A percentile compares a stretch with the other conserved stretches of the same genome.
These are phyloP conservation scores for Aspergillus ruber DNA, from an alignment of 2,329 filamentous ascomycete genomes.

Conservation along the genomic window DNA sequence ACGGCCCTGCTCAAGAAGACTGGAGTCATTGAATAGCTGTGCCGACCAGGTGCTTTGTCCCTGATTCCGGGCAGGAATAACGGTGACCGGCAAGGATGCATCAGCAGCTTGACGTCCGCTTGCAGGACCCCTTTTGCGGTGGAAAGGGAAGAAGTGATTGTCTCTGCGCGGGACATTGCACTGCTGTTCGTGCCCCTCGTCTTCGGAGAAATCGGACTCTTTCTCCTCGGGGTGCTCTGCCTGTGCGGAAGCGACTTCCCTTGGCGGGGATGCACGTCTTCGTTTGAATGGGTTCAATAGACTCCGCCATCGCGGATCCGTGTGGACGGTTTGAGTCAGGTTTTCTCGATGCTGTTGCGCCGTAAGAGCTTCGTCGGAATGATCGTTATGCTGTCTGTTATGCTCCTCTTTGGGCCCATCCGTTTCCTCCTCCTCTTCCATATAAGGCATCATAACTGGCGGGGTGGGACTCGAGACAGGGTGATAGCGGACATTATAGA, in stretches of 20 bases:
- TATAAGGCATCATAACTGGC: constrained; percentile 29
- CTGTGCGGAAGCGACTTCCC: constrained; percentile 53
- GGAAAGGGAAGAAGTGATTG: constrained; percentile 43
- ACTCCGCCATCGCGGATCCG: constrained; percentile 41
- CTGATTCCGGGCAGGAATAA: constrained; percentile 54
- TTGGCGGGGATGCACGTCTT: constrained; percentile 52
- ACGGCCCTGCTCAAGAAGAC: constrained; percentile 13
- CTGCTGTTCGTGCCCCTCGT: constrained; percentile 38
- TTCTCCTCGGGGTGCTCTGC: constrained; percentile 29
- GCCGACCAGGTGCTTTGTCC: constrained; percentile 52
- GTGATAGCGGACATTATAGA: constrained; percentile 59
- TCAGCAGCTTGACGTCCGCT: constrained; percentile 31
- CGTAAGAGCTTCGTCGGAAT: constrained; percentile 12
- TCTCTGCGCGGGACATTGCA: constrained; percentile 38
- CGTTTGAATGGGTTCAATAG: constrained; percentile 54
- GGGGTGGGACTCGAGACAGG: constrained; percentile 45
- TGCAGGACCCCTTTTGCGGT: constrained; percentile 38
- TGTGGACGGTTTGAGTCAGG: constrained; percentile 25
- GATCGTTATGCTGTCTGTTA: constrained; percentile 8
- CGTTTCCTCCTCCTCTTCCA: constrained; percentile 26
- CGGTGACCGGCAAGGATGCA: constrained; percentile 48
- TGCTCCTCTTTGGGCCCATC: constrained; percentile 19
- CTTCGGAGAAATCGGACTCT: constrained; percentile 13
- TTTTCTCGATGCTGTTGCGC: constrained; percentile 21
- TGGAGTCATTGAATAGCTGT: constrained; percentile 23